Conservation (phyloP, 129 eudicot genomes). For the Pseudognaphalium luteoalbum region DNA sequence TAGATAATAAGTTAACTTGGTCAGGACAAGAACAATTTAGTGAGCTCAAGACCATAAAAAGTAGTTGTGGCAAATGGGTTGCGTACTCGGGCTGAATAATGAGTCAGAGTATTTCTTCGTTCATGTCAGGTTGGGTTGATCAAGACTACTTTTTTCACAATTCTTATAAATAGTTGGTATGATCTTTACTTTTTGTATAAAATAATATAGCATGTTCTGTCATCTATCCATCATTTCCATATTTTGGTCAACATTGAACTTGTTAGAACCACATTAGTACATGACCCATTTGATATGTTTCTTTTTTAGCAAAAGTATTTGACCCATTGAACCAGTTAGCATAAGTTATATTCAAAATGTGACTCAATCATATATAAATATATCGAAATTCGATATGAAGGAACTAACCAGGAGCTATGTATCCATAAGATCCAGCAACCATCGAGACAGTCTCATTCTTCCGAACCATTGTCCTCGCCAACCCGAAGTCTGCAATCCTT, state of each 20-base stretch:
- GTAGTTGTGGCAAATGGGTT: too few species aligned
- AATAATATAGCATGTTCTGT: background rate
- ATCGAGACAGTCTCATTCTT: conserved; percentile 71
- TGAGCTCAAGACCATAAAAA: too few species aligned
- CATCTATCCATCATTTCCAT: background rate
- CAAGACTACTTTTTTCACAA: too few species aligned
- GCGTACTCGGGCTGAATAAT: too few species aligned
- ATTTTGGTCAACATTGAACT: background rate
- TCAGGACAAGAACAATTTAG: background rate
- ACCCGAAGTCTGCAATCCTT: conserved; percentile 66
- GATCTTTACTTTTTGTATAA: background rate
- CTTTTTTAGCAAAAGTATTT: background rate
- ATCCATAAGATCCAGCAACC: conserved; percentile 79
- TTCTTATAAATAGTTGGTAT: background rate
- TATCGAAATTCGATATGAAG: background rate
- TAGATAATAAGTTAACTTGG: background rate
- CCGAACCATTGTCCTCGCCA: conserved; percentile 59
- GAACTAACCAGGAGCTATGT: conserved; percentile 69
- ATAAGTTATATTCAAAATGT: background rate
- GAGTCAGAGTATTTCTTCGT: too few species aligned
- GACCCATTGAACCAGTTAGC: background rate
- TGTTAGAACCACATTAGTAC: background rate
- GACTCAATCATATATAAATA: background rate
- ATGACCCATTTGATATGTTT: background rate
- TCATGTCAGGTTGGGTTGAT: too few species aligned